A percentile compares a stretch with the other conserved stretches of the same genome.
phyloP scores from a whole-genome alignment of 2,329 filamentous ascomycete species.

The Epicoccum nigrum region DNA sequence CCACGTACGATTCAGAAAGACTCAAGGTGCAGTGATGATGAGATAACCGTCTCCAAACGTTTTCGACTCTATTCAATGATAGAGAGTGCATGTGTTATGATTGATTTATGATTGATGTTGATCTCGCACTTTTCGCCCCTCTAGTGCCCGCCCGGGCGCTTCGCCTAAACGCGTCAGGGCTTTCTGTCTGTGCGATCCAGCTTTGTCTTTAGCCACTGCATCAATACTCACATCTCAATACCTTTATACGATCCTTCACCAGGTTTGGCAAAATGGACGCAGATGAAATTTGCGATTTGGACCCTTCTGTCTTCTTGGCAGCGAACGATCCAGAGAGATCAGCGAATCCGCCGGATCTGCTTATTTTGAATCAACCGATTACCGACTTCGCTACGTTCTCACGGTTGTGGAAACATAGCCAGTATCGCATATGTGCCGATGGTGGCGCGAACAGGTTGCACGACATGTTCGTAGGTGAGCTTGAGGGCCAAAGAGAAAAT shows the following conservation, averaged over 20 bases:
- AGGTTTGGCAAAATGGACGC: constrained; percentile 17
- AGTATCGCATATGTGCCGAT: constrained; percentile 80
- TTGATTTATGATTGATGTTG: neutral
- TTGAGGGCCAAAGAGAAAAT: constrained; percentile 26
- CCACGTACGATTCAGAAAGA: neutral
- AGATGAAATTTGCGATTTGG: constrained; percentile 22
- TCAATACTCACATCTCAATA: neutral
- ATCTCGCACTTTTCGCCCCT: neutral
- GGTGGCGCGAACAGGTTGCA: constrained; percentile 84
- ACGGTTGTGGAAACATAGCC: constrained; percentile 59
- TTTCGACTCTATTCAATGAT: neutral
- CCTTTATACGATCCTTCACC: neutral
- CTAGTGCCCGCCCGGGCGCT: constrained; percentile 3
- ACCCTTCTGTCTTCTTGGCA: constrained; percentile 38
- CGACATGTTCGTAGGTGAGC: constrained; percentile 51
- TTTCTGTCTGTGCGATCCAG: neutral
- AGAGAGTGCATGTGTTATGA: neutral
- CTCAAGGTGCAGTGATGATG: neutral
- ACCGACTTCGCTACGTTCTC: constrained; percentile 57
- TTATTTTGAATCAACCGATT: constrained; percentile 55
- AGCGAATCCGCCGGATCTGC: constrained; percentile 41
- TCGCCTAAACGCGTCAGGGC: constrained; percentile 5
- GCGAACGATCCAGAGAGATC: constrained; percentile 24
- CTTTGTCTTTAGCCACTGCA: neutral
- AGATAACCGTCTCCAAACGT: neutral